Percentiles rank a stretch among this genome's conserved stretches.
phyloP scores from a whole-genome alignment of 768 basidiomycete genomes.

The Harrya chromipes region DNA sequence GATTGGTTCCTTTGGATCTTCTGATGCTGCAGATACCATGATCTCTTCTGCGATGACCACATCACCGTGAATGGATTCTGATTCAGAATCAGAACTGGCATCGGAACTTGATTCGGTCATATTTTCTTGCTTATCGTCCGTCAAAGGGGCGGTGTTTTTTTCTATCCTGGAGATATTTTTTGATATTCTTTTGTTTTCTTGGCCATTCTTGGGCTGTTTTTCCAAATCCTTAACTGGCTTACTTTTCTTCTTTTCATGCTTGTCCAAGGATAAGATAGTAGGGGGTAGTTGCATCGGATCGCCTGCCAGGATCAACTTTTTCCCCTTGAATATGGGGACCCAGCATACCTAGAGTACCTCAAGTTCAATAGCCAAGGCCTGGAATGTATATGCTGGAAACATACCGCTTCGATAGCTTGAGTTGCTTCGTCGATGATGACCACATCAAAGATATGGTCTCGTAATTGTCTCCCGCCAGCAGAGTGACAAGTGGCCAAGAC shows the following conservation, averaged over 20 bases:
- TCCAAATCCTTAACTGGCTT: conserved; percentile 2
- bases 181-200: not conserved
- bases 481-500: conserved; percentile 95
- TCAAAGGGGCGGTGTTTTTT: not conserved
- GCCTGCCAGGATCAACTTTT: conserved; percentile 87
- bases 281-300: conserved; percentile 97
- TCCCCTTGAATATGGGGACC: conserved; percentile 92
- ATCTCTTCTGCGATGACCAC: conserved; percentile 19
- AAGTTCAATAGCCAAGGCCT: not conserved
- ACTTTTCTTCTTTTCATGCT: conserved; percentile 32
- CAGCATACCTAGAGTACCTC: conserved; percentile 53
- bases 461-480: conserved; percentile 80
- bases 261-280: conserved; percentile 73
- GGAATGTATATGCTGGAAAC: conserved; percentile 14
- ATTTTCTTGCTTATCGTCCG: conserved; percentile 1
- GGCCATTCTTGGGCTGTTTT: not conserved
- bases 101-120: conserved; percentile 6
- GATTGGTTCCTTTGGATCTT: not conserved
- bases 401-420: conserved; percentile 90
- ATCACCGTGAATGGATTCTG: conserved; percentile 21
- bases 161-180: not conserved
- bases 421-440: conserved; percentile 98
- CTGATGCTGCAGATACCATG: not conserved
- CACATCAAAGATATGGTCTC: conserved; percentile 80
- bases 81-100: conserved; percentile 14